These are phyloP conservation scores for Agrocybe praecox DNA, from an alignment of 768 basidiomycete species.

Conservation along the genomic window DNA sequence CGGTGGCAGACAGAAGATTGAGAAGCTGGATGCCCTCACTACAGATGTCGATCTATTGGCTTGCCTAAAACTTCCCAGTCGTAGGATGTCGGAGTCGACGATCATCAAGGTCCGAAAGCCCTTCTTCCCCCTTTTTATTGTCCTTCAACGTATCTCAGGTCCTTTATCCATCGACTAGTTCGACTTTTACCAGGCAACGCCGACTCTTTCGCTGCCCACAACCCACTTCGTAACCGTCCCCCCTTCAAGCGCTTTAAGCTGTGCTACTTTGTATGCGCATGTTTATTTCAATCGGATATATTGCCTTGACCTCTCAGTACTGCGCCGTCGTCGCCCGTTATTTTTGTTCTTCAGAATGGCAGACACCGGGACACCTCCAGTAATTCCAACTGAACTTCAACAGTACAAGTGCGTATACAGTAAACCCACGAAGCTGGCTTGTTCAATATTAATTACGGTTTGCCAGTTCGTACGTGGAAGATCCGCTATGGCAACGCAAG, in stretches of 20 bases:
- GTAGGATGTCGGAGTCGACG: no score
- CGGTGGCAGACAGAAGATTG: no score
- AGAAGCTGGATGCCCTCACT: no score
- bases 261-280: neutral
- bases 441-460: neutral
- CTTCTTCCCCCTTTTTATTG: no score
- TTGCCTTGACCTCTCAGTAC: neutral
- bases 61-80: no score
- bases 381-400: neutral
- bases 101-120: no score
- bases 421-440: neutral
- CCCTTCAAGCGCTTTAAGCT: neutral
- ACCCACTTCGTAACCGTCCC: neutral
- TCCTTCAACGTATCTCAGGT: no score
- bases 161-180: no score
- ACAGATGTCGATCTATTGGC: no score
- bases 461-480: conserved; percentile 69
- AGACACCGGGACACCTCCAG: neutral
- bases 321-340: neutral
- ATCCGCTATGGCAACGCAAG: conserved; percentile 75
- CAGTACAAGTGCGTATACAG: neutral
- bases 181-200: no score
- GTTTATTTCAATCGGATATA: neutral
- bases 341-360: neutral
- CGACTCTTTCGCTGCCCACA: no score